Evolutionary conservation across 805 yeast genomes (phyloP).

Genomic region (Debaryomyces hansenii): DNA sequence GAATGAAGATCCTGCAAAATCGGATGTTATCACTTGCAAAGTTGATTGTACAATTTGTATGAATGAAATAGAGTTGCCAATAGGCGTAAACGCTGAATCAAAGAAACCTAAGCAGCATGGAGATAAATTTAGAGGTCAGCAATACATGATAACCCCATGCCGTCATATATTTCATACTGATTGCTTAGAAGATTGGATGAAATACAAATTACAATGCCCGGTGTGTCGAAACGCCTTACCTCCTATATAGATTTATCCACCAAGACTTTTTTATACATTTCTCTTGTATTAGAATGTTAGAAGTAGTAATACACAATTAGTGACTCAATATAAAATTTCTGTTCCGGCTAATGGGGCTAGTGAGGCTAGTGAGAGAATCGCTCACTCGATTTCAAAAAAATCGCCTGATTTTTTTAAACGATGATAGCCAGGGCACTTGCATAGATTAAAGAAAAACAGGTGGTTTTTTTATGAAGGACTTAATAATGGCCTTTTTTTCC

Average conservation of each 20-base stretch:
- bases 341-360: background rate
- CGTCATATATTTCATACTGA: constrained; percentile 84
- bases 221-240: constrained; percentile 86
- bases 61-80: constrained; percentile 67
- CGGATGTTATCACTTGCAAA: constrained; percentile 38
- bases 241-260: constrained; percentile 49
- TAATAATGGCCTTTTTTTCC: too few relatives aligned
- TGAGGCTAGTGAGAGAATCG: background rate
- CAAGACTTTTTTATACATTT: background rate
- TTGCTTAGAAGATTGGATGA: constrained; percentile 94
- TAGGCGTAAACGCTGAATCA: constrained; percentile 19
- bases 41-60: constrained; percentile 90
- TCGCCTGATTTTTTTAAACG: background rate
- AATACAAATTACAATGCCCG: constrained; percentile 89
- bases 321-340: too few relatives aligned
- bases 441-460: background rate
- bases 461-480: background rate
- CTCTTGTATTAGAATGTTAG: too few relatives aligned
- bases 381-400: background rate
- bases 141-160: constrained; percentile 88
- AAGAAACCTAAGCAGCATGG: constrained; percentile 8
- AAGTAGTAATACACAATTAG: too few relatives aligned
- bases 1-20: constrained; percentile 21
- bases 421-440: background rate
- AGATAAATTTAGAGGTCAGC: constrained; percentile 29